A percentile compares a stretch with the other conserved stretches of the same genome.
Conservation (phyloP, 352 stramenopile genomes). For the Salisapilia sapeloensis region DNA sequence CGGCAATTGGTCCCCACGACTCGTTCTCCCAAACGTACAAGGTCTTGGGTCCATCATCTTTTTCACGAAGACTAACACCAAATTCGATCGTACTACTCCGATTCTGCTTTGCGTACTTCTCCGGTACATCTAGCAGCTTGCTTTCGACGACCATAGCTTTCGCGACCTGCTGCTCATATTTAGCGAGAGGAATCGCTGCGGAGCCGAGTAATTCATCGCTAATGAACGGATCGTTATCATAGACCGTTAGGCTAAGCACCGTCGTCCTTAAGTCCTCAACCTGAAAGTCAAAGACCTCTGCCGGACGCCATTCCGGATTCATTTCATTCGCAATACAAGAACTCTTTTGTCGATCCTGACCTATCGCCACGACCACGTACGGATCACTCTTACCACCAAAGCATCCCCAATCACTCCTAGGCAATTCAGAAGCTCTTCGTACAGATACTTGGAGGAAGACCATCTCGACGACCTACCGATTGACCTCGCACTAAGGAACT, state of each 20-base stretch:
- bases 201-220: constrained; percentile 42
- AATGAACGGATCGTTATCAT: constrained; percentile 48
- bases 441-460: constrained; percentile 32
- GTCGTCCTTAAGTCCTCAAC: constrained; percentile 17
- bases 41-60: constrained; percentile 16
- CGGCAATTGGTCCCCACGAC: constrained; percentile 21
- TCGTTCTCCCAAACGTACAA: constrained; percentile 53
- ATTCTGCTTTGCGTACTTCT: constrained; percentile 21
- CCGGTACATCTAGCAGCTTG: constrained; percentile 22
- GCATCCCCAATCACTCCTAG: constrained; percentile 38
- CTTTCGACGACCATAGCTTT: constrained; percentile 28
- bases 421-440: constrained; percentile 24
- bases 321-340: constrained; percentile 38
- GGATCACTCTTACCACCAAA: constrained; percentile 48
- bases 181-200: constrained; percentile 28
- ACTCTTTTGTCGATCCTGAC: constrained; percentile 29
- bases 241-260: constrained; percentile 35
- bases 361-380: constrained; percentile 45
- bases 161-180: no score
- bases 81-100: constrained; percentile 30
- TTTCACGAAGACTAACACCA: constrained; percentile 19
- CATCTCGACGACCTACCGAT: no score
- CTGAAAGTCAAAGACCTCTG: constrained; percentile 42
- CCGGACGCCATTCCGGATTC: constrained; percentile 42
- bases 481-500: no score